Base-by-base conservation (phyloP, 2,329 filamentous ascomycete genomes). In the Pyrenochaeta sp. region DNA sequence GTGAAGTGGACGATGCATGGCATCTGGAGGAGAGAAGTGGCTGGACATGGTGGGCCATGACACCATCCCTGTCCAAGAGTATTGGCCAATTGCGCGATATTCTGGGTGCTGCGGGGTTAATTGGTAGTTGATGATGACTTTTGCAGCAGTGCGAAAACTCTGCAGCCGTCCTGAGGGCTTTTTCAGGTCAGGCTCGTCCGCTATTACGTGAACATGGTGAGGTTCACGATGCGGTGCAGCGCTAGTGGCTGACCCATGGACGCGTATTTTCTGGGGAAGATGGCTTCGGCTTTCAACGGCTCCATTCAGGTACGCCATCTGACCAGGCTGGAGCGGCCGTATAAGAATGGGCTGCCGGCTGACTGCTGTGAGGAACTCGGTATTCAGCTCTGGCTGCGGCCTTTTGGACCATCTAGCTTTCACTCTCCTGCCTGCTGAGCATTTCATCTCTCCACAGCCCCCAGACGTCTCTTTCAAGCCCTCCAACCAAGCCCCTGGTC, bases 141-240 rank as follows among this genome's bases (percentile, higher is more conserved):
- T 51, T 51, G 51, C 51, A 20, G 36, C 39, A 39, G 30, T 46
- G 54, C 45, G 57, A 66, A 68, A 65, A 66, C 61, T 65, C 60
- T 68, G 63, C 58, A 40, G 36, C 18, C 27, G 32, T 41, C 39
- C n/a, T 61, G 58, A 58, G 60, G 56, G 49, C 47, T 62, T 64
- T 58, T 54, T 30, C 45, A 58, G 48, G 62, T 62, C 58, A 51
- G 44, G 48, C 39, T 50, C 48, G 49, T 45, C 51, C 30, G 45
- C 45, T 49, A 71, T 69, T 71, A 69, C 64, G 65, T 71, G 66
- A 68, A 49, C 23, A 27, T 5, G 9, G 33, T 36, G 42, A 51
- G 41, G 51, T 42, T 60, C 58, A 52, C 58, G 55, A 60, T 61
- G 61, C 56, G 54, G 47, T 57, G 53, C 60, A 63, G 45, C 48